Evolutionary conservation across 805 yeast species (phyloP).

Genomic region (Lipomyces starkeyi): DNA sequence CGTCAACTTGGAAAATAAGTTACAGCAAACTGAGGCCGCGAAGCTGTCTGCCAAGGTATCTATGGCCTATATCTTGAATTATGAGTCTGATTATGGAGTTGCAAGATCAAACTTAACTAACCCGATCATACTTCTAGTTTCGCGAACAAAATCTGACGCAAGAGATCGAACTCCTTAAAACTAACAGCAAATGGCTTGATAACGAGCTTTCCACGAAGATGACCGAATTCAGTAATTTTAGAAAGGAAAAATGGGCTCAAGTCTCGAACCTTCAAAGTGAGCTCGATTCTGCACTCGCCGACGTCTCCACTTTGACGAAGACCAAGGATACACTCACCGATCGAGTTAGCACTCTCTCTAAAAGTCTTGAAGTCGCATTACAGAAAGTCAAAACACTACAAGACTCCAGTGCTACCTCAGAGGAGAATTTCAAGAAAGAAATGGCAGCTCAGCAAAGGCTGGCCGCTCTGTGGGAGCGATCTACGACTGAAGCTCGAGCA

Average conservation of each 20-base stretch:
- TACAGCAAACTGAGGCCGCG: constrained; percentile 46
- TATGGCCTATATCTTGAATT: neutral
- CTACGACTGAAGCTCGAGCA: constrained; percentile 57
- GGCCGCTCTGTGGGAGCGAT: constrained; percentile 60
- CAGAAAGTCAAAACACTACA: constrained; percentile 56
- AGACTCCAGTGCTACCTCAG: constrained; percentile 51
- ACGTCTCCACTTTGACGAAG: constrained; percentile 42
- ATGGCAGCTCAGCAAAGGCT: constrained; percentile 66
- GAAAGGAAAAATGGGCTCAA: constrained; percentile 46
- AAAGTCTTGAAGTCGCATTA: constrained; percentile 53
- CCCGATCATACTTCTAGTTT: constrained; percentile 39
- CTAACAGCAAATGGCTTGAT: constrained; percentile 53
- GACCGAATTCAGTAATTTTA: constrained; percentile 44
- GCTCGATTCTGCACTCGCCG: constrained; percentile 48
- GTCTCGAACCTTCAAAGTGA: constrained; percentile 47
- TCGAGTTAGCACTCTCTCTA: constrained; percentile 49
- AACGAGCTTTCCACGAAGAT: constrained; percentile 47
- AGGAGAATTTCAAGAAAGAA: constrained; percentile 62
- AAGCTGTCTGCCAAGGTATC: constrained; percentile 40
- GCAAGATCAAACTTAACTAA: neutral
- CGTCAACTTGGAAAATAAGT: constrained; percentile 49
- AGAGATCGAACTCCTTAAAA: constrained; percentile 52
- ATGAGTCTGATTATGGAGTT: neutral
- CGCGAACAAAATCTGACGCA: constrained; percentile 50
- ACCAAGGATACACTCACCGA: constrained; percentile 47